These are phyloP conservation scores for Solanum gandarillasii DNA, from an alignment of 257 asterid species.

Conservation along the genomic window DNA sequence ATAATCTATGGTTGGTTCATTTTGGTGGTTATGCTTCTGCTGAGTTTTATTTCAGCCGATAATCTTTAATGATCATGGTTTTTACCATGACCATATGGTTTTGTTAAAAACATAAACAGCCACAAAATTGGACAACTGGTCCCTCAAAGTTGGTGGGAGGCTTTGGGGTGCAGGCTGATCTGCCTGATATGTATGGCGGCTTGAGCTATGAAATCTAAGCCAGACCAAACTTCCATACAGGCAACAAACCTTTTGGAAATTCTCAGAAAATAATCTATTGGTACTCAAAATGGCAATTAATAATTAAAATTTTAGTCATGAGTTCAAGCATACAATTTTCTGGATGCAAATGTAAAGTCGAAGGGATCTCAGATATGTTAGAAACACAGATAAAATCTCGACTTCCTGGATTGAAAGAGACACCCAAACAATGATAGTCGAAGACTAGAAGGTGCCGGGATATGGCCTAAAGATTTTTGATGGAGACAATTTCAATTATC, in stretches of 20 bases:
- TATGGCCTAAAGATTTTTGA: background rate
- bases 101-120: background rate
- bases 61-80: background rate
- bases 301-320: background rate
- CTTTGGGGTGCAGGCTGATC: background rate
- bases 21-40: background rate
- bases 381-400: background rate
- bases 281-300: background rate
- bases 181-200: background rate
- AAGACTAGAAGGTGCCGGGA: background rate
- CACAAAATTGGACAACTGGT: background rate
- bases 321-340: background rate
- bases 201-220: background rate
- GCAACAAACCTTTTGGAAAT: background rate
- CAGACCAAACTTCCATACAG: background rate
- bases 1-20: background rate
- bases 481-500: background rate
- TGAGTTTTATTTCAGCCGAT: background rate
- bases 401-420: background rate
- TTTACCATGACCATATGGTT: background rate
- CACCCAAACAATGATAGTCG: background rate
- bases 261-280: background rate
- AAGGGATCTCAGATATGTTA: background rate
- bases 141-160: background rate
- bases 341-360: background rate